Evolutionary conservation across 1,284 basidiomycete genomes (phyloP).

Genomic region (Vanrija pseudolonga): DNA sequence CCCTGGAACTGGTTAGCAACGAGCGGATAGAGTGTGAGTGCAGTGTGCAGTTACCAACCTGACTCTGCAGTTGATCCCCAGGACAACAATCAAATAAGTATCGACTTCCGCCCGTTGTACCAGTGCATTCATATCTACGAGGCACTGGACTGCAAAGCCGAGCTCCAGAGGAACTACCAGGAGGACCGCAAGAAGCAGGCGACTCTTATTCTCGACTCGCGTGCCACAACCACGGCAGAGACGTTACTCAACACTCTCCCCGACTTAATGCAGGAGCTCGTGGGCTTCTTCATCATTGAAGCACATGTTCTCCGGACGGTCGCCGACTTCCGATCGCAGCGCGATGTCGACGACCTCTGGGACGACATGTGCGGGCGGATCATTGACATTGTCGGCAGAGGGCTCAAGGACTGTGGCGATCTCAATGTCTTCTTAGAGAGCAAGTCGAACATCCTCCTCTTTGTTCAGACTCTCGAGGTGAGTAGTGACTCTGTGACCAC

Average conservation of each 20-base stretch:
- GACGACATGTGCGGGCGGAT: slow-evolving; percentile 79
- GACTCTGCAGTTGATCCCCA: slow-evolving; percentile 71
- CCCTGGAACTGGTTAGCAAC: slow-evolving; percentile 88
- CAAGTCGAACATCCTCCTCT: slow-evolving; percentile 79
- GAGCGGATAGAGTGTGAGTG: slow-evolving; percentile 88
- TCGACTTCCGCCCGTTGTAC: slow-evolving; percentile 93
- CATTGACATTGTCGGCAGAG: slow-evolving; percentile 68
- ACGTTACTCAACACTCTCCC: slow-evolving; percentile 53
- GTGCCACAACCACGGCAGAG: slow-evolving; percentile 48
- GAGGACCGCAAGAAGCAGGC: slow-evolving; percentile 98
- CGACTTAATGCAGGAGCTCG: slow-evolving; percentile 80
- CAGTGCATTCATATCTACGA: slow-evolving; percentile 98
- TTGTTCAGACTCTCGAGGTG: slow-evolving; percentile 92
- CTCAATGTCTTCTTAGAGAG: slow-evolving; percentile 77
- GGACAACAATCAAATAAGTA: slow-evolving; percentile 78
- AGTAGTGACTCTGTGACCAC: too few species aligned
- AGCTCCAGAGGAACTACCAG: slow-evolving; percentile 88
- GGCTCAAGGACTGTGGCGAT: slow-evolving; percentile 72
- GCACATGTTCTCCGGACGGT: slow-evolving; percentile 87
- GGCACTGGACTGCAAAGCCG: slow-evolving; percentile 79
- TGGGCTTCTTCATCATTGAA: slow-evolving; percentile 99
- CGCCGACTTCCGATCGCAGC: slow-evolving; percentile 71
- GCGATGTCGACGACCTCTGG: slow-evolving; percentile 95
- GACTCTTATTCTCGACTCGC: slow-evolving; percentile 79
- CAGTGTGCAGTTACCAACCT: not conserved